Evolutionary conservation across 192 early-diverging fungal genomes (phyloP).

Genomic region (Podila epigama): DNA sequence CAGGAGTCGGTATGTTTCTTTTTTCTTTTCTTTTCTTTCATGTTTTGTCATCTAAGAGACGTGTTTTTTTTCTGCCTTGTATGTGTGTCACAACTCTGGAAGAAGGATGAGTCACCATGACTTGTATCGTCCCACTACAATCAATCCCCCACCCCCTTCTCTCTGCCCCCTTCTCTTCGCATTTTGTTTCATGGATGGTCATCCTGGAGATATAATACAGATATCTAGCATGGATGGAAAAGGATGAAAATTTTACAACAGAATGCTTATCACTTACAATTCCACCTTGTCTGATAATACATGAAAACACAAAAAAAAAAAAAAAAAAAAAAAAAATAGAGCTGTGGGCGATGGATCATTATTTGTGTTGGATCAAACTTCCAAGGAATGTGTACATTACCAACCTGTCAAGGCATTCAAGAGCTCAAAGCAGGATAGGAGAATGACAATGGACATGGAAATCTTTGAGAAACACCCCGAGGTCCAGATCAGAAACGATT

Average conservation of each 20-base stretch:
- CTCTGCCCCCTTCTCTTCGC: no score
- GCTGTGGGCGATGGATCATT: slow-evolving; percentile 77
- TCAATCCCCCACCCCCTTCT: no score
- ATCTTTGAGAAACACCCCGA: slow-evolving; percentile 70
- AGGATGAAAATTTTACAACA: no score
- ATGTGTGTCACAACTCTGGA: not conserved
- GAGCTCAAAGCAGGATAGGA: slow-evolving; percentile 47
- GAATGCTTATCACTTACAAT: no score
- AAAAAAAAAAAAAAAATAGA: no score
- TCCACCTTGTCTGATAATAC: no score
- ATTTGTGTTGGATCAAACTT: slow-evolving; percentile 82
- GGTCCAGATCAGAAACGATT: slow-evolving; percentile 86
- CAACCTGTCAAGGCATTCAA: slow-evolving; percentile 72
- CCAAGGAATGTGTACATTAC: slow-evolving; percentile 84
- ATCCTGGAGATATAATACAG: no score
- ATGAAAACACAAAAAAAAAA: no score
- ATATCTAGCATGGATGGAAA: no score
- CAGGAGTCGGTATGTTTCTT: slow-evolving; percentile 44
- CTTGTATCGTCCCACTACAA: no score
- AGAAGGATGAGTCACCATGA: not conserved
- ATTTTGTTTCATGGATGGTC: no score
- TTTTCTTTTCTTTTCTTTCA: not conserved
- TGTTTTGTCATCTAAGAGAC: not conserved
- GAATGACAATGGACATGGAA: slow-evolving; percentile 66
- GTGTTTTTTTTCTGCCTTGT: not conserved